Conservation (phyloP, 2,329 filamentous ascomycete genomes). For the Acephala macrosclerotiorum region DNA sequence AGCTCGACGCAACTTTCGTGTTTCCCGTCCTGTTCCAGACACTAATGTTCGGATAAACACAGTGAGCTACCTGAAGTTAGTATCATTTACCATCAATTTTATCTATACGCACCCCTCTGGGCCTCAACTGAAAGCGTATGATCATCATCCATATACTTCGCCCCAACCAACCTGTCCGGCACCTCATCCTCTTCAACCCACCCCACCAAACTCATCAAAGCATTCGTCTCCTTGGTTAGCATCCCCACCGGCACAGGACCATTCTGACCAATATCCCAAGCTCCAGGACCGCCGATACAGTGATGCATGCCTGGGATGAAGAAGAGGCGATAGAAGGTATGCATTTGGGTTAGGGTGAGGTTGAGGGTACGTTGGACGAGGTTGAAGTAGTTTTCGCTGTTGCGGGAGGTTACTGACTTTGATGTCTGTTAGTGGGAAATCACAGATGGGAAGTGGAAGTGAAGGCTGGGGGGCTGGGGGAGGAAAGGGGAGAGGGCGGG, state of each 20-base stretch:
- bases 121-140: background rate
- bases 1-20: background rate
- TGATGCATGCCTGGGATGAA: slow-evolving; percentile 58
- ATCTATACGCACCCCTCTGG: background rate
- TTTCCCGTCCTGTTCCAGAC: background rate
- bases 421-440: background rate
- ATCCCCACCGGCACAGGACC: background rate
- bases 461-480: background rate
- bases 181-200: slow-evolving; percentile 59
- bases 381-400: slow-evolving; percentile 2
- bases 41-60: background rate
- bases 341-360: background rate
- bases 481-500: background rate
- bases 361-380: background rate
- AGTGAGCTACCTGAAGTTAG: slow-evolving; percentile 6
- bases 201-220: slow-evolving; percentile 49
- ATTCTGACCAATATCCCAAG: slow-evolving; percentile 6
- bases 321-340: slow-evolving; percentile 53
- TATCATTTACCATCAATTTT: background rate
- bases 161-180: slow-evolving; percentile 50
- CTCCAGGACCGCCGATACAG: slow-evolving; percentile 51
- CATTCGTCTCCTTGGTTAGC: background rate
- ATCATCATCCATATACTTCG: slow-evolving; percentile 9
- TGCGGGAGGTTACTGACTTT: background rate
- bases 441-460: background rate